These are phyloP conservation scores for Elaphomyces granulatus DNA, from an alignment of 495 filamentous ascomycete genomes.

Conservation along the genomic window DNA sequence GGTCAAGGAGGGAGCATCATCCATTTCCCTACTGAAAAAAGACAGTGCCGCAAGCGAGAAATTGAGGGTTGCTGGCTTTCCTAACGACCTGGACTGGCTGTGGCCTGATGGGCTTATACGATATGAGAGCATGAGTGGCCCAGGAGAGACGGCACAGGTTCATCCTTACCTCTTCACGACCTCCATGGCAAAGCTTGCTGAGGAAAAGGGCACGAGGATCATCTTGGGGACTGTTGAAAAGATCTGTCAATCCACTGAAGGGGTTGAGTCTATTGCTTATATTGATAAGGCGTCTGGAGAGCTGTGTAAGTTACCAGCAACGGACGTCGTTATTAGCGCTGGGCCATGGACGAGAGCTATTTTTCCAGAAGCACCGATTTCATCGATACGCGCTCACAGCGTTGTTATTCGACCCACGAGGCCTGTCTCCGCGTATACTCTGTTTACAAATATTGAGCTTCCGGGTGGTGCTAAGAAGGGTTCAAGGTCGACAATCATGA, in stretches of 20 bases:
- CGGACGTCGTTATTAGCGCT: slow-evolving; percentile 69
- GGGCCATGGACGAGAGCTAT: slow-evolving; percentile 79
- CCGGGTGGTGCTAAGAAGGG: slow-evolving; percentile 44
- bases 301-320: slow-evolving; percentile 50
- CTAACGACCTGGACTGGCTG: slow-evolving; percentile 80
- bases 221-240: slow-evolving; percentile 48
- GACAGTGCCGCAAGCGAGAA: slow-evolving; percentile 44
- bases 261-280: slow-evolving; percentile 61
- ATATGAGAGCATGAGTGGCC: slow-evolving; percentile 75
- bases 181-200: slow-evolving; percentile 66
- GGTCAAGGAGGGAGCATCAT: slow-evolving; percentile 17
- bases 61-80: slow-evolving; percentile 47
- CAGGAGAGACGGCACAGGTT: slow-evolving; percentile 76
- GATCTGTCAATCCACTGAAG: slow-evolving; percentile 40
- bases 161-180: slow-evolving; percentile 90
- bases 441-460: slow-evolving; percentile 82
- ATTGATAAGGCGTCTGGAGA: slow-evolving; percentile 45
- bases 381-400: slow-evolving; percentile 74
- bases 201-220: slow-evolving; percentile 59
- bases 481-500: slow-evolving; percentile 44
- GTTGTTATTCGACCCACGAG: slow-evolving; percentile 64
- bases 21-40: slow-evolving; percentile 58
- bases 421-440: slow-evolving; percentile 69
- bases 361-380: slow-evolving; percentile 62
- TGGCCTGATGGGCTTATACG: slow-evolving; percentile 44